These are phyloP conservation scores for Flaveria robusta DNA, from an alignment of 129 eudicot genomes.

Conservation along the genomic window DNA sequence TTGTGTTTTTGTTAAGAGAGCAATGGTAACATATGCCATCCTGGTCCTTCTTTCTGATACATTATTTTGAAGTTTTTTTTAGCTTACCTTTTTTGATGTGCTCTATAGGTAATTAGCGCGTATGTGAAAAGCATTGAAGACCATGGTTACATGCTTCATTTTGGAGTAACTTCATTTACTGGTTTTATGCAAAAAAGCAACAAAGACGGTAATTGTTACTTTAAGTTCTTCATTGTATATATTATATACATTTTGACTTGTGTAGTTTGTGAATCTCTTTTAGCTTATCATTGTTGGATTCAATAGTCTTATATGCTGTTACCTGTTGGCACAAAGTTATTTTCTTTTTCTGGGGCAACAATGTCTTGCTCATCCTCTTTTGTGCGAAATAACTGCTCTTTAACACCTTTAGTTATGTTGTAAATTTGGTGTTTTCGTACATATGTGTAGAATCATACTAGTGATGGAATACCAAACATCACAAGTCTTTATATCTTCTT, in stretches of 20 bases:
- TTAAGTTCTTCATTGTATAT: neutral
- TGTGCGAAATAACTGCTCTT: constrained; percentile 12
- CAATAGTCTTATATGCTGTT: constrained; percentile 18
- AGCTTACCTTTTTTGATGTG: constrained; percentile 14
- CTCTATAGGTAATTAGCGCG: constrained; percentile 75
- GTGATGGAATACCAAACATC: neutral
- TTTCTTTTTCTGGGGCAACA: neutral
- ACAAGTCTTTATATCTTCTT: neutral
- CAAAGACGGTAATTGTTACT: constrained; percentile 54
- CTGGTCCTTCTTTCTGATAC: neutral
- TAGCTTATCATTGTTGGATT: neutral
- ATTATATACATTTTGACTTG: neutral
- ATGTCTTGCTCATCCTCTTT: neutral
- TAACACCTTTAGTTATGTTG: constrained; percentile 9
- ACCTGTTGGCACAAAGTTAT: neutral
- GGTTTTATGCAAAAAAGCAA: constrained; percentile 72
- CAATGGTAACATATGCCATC: neutral
- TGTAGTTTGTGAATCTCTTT: neutral
- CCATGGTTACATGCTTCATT: constrained; percentile 92
- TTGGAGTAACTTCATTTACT: constrained; percentile 72
- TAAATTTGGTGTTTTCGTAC: neutral
- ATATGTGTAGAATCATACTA: constrained; percentile 13
- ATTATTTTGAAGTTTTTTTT: neutral
- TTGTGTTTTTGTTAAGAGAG: constrained; percentile 3
- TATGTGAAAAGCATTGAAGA: constrained; percentile 95